Conservation (phyloP, 176 grass and related monocot genomes). For the Carex pumila region DNA sequence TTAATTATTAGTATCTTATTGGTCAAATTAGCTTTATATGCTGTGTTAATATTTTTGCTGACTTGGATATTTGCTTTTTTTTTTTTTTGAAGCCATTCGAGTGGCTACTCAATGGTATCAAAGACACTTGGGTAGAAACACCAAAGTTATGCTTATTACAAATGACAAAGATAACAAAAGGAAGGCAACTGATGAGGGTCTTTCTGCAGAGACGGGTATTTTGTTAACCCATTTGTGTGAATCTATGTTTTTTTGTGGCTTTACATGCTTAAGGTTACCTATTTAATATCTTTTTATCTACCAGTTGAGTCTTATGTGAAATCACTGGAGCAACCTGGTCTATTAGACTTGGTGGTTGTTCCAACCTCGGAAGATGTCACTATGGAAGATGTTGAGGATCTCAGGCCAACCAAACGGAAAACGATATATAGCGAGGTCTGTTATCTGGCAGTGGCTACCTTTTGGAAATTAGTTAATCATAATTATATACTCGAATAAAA, state of each 20-base stretch:
- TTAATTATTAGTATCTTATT: background rate
- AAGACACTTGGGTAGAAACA: constrained; percentile 63
- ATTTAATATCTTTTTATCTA: constrained; percentile 14
- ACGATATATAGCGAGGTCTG: constrained; percentile 85
- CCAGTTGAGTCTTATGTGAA: constrained; percentile 90
- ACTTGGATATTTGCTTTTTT: background rate
- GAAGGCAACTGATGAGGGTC: constrained; percentile 80
- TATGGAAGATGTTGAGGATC: constrained; percentile 81
- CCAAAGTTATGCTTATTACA: constrained; percentile 70
- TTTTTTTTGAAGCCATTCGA: constrained; percentile 55
- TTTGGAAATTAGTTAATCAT: background rate
- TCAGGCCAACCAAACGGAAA: constrained; percentile 89
- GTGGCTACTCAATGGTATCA: constrained; percentile 96
- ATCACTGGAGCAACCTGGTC: constrained; percentile 78
- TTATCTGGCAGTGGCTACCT: background rate
- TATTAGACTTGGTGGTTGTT: constrained; percentile 75
- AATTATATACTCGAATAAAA: background rate
- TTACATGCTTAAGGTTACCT: background rate
- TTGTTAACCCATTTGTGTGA: constrained; percentile 7
- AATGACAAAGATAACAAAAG: constrained; percentile 87
- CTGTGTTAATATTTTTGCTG: background rate
- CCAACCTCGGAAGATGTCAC: constrained; percentile 58
- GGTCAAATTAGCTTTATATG: background rate
- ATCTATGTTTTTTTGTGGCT: background rate
- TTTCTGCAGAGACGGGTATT: constrained; percentile 71